These are phyloP conservation scores for Colletotrichum musicola DNA, from an alignment of 2,329 filamentous ascomycete species.

Conservation along the genomic window DNA sequence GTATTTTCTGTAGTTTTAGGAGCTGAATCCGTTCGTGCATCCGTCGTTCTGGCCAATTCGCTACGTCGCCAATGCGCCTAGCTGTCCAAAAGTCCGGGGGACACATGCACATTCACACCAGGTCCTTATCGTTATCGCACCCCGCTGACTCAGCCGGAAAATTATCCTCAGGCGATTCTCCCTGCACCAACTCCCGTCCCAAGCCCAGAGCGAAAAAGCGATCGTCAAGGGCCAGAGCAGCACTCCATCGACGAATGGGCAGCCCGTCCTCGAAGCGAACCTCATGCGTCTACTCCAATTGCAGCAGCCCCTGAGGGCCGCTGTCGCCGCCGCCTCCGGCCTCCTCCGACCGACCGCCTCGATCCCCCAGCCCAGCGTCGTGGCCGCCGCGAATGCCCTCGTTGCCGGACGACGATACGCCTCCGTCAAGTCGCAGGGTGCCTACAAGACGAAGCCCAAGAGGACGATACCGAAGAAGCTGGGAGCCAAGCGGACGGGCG, in stretches of 20 bases:
- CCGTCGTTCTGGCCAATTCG: conserved; percentile 1
- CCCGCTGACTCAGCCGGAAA: conserved; percentile 39
- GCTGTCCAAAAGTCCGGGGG: conserved; percentile 30
- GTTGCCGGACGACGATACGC: conserved; percentile 67
- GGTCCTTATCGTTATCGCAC: conserved; percentile 36
- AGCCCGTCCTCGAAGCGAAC: conserved; percentile 34
- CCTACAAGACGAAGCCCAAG: conserved; percentile 74
- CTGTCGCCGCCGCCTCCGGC: conserved; percentile 45
- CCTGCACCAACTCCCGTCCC: conserved; percentile 15
- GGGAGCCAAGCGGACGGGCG: conserved; percentile 92
- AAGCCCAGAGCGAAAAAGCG: conserved; percentile 21
- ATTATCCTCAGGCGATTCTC: conserved; percentile 34
- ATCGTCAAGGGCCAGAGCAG: conserved; percentile 17
- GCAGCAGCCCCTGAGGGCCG: conserved; percentile 60
- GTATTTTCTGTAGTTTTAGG: background rate
- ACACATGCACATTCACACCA: conserved; percentile 6
- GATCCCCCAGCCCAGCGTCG: conserved; percentile 35
- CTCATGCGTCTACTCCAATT: conserved; percentile 61
- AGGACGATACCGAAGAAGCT: conserved; percentile 81
- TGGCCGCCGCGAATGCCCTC: conserved; percentile 51
- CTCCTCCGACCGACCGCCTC: conserved; percentile 41
- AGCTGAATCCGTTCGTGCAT: background rate
- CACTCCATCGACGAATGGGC: conserved; percentile 31
- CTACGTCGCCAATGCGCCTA: conserved; percentile 11
- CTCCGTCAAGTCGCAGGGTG: conserved; percentile 74